phyloP scores from a whole-genome alignment of 805 yeast genomes.

The Metschnikowia similis region DNA sequence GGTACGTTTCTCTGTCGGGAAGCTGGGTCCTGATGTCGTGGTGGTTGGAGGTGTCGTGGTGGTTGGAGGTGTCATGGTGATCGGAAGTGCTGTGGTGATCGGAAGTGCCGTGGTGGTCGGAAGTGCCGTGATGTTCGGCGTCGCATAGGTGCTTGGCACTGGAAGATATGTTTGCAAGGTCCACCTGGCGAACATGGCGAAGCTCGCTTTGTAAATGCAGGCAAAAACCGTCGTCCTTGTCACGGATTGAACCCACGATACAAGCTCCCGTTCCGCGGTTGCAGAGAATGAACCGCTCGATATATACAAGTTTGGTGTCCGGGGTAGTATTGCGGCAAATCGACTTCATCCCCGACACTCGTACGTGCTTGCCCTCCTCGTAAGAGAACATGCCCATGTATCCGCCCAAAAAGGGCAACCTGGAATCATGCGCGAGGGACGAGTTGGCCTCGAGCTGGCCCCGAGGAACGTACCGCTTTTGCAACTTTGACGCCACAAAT shows the following conservation, averaged over 20 bases:
- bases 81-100: conserved; percentile 21
- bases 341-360: conserved; percentile 30
- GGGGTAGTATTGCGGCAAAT: conserved; percentile 46
- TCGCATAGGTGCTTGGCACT: conserved; percentile 24
- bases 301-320: conserved; percentile 69
- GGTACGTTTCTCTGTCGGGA: conserved; percentile 56
- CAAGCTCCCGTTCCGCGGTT: conserved; percentile 45
- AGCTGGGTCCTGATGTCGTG: conserved; percentile 31
- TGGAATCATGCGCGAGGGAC: conserved; percentile 18
- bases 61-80: too few species aligned
- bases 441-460: conserved; percentile 19
- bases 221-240: conserved; percentile 28
- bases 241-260: conserved; percentile 49
- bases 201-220: conserved; percentile 14
- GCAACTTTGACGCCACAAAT: conserved; percentile 48
- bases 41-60: conserved; percentile 1
- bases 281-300: conserved; percentile 59
- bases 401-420: conserved; percentile 87
- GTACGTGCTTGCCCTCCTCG: conserved; percentile 68
- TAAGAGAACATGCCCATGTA: conserved; percentile 80
- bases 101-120: background rate
- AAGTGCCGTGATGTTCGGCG: conserved; percentile 21
- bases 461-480: conserved; percentile 28
- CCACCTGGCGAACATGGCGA: conserved; percentile 10
- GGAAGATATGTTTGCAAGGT: conserved; percentile 20